Percentiles rank a stretch among this genome's conserved stretches.
Conservation (phyloP, 2,329 filamentous ascomycete genomes). For the Paecilomyces formosus region DNA sequence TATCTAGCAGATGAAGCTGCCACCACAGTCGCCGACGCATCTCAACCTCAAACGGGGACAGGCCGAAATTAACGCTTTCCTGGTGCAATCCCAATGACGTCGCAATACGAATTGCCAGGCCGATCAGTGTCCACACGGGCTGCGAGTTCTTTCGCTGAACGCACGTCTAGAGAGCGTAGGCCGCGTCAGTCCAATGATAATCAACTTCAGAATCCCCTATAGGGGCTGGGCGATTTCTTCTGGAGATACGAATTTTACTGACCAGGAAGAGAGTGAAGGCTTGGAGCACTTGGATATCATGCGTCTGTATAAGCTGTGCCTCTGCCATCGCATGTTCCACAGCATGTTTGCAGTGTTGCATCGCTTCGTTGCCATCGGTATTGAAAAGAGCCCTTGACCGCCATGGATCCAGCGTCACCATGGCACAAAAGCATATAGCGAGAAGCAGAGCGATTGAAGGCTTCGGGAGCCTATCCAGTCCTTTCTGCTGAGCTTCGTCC, state of each 20-base stretch:
- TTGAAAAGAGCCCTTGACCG: constrained; percentile 5
- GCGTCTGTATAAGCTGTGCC: constrained; percentile 7
- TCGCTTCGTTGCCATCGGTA: constrained; percentile 1
- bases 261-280: constrained; percentile 11
- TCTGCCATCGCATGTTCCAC: constrained; percentile 8
- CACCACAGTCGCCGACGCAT: constrained; percentile 12
- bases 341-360: constrained; percentile 4
- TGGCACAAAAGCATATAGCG: constrained; percentile 6
- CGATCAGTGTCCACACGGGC: constrained; percentile 10
- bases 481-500: constrained; percentile 2
- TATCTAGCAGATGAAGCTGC: constrained; percentile 9
- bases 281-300: constrained; percentile 8
- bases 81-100: constrained; percentile 10
- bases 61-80: constrained; percentile 5
- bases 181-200: background rate
- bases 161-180: constrained; percentile 3
- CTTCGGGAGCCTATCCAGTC: background rate
- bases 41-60: constrained; percentile 9
- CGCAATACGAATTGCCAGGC: constrained; percentile 9
- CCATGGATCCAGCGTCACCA: constrained; percentile 9
- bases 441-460: background rate
- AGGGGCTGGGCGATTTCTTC: background rate
- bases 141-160: constrained; percentile 5
- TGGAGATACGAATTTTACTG: background rate
- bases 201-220: background rate